Evolutionary conservation across 257 asterid species (phyloP).

Genomic region (Sherardia arvensis): DNA sequence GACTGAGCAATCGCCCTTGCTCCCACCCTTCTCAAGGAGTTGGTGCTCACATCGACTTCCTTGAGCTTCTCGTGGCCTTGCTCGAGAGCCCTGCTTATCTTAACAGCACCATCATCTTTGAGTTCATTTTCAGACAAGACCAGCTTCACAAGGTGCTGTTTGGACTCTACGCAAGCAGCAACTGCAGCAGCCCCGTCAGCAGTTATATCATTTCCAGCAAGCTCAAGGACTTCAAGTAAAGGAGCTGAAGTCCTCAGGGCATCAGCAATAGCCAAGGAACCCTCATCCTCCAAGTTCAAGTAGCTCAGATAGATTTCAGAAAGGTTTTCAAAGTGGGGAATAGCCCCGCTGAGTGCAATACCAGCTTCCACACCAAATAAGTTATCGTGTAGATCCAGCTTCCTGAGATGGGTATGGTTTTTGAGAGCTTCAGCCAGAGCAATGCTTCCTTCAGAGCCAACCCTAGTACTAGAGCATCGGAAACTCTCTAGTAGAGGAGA

Average conservation of each 20-base stretch:
- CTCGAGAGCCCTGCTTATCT: slow-evolving; percentile 48
- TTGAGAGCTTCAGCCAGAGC: slow-evolving; percentile 78
- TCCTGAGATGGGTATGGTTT: slow-evolving; percentile 51
- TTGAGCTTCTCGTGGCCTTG: slow-evolving; percentile 50
- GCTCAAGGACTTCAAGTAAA: slow-evolving; percentile 58
- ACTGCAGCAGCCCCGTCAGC: slow-evolving; percentile 56
- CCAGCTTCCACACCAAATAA: slow-evolving; percentile 86
- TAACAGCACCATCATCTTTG: slow-evolving; percentile 80
- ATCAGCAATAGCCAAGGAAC: slow-evolving; percentile 61
- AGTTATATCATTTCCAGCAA: slow-evolving; percentile 93
- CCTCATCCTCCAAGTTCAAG: slow-evolving; percentile 81
- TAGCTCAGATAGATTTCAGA: slow-evolving; percentile 72
- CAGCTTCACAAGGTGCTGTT: slow-evolving; percentile 55
- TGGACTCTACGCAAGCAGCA: slow-evolving; percentile 49
- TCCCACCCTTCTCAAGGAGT: slow-evolving; percentile 52
- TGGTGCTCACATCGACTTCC: slow-evolving; percentile 75
- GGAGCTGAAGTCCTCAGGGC: slow-evolving; percentile 64
- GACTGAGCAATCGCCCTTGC: slow-evolving; percentile 55
- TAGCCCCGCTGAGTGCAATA: slow-evolving; percentile 59
- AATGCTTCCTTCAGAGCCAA: slow-evolving; percentile 72
- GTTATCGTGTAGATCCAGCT: slow-evolving; percentile 91
- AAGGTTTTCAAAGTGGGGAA: slow-evolving; percentile 37
- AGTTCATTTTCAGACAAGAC: slow-evolving; percentile 75
- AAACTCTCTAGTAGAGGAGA: slow-evolving; percentile 75
- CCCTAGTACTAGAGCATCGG: slow-evolving; percentile 93